Percentiles rank a stretch among this genome's conserved stretches.
Evolutionary conservation across 352 stramenopile species (phyloP).

Genomic region (Phytophthora sp.): DNA sequence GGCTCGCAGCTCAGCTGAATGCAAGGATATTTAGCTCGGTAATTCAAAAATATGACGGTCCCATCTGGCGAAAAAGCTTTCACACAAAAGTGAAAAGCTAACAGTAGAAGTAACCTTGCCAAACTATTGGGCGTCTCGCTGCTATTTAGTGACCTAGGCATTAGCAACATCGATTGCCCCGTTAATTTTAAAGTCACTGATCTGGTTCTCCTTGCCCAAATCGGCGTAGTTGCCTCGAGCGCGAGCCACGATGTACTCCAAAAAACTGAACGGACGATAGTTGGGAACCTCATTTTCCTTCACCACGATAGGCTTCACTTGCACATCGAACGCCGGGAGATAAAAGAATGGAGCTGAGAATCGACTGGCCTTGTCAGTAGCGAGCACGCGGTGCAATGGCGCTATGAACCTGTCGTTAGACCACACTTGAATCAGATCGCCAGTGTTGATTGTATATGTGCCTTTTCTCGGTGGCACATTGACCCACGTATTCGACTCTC

Average conservation of each 20-base stretch:
- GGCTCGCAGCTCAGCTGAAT: too few species aligned
- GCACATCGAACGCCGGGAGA: conserved; percentile 67
- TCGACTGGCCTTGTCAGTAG: conserved; percentile 39
- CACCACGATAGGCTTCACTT: conserved; percentile 71
- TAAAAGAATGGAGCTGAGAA: conserved; percentile 76
- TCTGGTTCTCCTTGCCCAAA: conserved; percentile 82
- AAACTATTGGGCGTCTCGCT: neutral
- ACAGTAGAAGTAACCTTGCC: too few species aligned
- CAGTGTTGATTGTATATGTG: conserved; percentile 64
- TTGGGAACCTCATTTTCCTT: conserved; percentile 38
- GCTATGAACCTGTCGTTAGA: conserved; percentile 62
- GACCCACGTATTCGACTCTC: conserved; percentile 52
- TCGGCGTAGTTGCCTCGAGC: conserved; percentile 93
- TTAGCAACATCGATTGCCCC: conserved; percentile 18
- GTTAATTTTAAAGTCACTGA: conserved; percentile 30
- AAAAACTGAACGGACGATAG: conserved; percentile 89
- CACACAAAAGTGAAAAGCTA: too few species aligned
- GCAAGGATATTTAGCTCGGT: too few species aligned
- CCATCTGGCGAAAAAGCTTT: too few species aligned
- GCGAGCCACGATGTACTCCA: conserved; percentile 86
- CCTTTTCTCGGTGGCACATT: conserved; percentile 48
- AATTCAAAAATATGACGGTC: too few species aligned
- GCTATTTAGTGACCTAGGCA: conserved; percentile 9
- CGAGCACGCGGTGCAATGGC: conserved; percentile 60
- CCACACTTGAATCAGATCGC: conserved; percentile 69